Base-by-base conservation (phyloP, 805 yeast genomes). In the Cyberlindnera galapagoensis region DNA sequence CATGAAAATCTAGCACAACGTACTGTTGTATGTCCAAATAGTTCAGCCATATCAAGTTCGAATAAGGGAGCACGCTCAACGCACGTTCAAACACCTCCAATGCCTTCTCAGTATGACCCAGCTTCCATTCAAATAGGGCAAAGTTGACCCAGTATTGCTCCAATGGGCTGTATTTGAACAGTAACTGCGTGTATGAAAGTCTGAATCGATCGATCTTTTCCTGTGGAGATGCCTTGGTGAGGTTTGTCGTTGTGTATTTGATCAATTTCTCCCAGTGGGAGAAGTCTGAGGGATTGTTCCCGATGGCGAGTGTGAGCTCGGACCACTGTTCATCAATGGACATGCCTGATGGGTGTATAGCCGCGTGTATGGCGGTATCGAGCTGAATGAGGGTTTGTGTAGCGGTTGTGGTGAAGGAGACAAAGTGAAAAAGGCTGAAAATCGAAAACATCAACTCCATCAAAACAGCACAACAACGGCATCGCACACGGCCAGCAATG, bases 131-230 rank as follows among this genome's bases (percentile, higher is more conserved):
- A 62, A 67, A 57, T 4, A 53, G 46, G 0, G 80, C 79, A 47
- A 57, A 74, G 23, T 66, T 59, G n/a, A 71, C 54, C 83, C 83
- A 77, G 44, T 72, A 72, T 27, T 69, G 70, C 39, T 67, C 73
- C 19, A 68, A 51, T 5, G 57, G 49, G 0, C 84, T 83, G 43
- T 54, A 76, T 28, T 62, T 60, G 1, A 51, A 49, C 11, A 76
- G 55, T 10, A 75, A 47, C 24, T 65, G 60, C 26, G 59, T 59
- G 41, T 65, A 72, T 2, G 70, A 49, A 4, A 54, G 38, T 26
- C 67, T 45, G 21, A 74, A 46, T 8, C 61, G 36, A 14, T 56
- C 48, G 7, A 63, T 40, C 26, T 60, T 54, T 7, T 43, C 40
- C 0, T 17, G 16, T 2, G 60, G 36, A 16, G 69, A 56, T 3